Evolutionary conservation across 371 early-diverging fungal genomes (phyloP).

Genomic region (Mucor velutinosus): DNA sequence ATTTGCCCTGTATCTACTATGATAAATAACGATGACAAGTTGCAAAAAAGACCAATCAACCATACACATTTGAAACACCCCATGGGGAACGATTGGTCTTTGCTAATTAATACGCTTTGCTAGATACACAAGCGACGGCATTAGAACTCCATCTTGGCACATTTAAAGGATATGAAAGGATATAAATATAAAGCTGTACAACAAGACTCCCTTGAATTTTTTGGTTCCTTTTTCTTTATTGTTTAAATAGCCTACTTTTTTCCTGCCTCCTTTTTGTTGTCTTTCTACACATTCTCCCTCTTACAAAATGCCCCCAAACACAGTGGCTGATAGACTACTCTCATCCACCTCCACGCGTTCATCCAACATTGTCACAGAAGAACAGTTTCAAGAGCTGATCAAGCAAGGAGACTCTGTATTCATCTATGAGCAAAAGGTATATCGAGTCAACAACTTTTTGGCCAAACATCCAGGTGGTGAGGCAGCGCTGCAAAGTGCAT

Average conservation of each 20-base stretch:
- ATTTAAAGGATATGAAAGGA: neutral
- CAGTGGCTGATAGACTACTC: neutral
- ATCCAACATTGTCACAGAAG: slow-evolving; percentile 30
- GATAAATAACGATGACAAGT: neutral
- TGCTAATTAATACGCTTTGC: slow-evolving; percentile 7
- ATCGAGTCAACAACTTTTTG: slow-evolving; percentile 82
- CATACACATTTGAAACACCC: slow-evolving; percentile 11
- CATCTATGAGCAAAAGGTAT: slow-evolving; percentile 80
- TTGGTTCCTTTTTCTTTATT: slow-evolving; percentile 6
- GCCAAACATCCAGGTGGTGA: slow-evolving; percentile 92
- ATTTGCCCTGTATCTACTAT: neutral
- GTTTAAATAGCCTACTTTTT: slow-evolving; percentile 1
- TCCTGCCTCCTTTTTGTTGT: neutral
- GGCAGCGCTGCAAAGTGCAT: slow-evolving; percentile 79
- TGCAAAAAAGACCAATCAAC: slow-evolving; percentile 4
- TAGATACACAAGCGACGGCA: slow-evolving; percentile 9
- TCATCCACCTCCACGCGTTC: slow-evolving; percentile 8
- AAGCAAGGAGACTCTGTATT: slow-evolving; percentile 71
- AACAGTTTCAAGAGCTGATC: slow-evolving; percentile 48
- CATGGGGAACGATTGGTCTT: slow-evolving; percentile 8
- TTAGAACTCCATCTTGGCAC: slow-evolving; percentile 11
- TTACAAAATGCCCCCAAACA: slow-evolving; percentile 17
- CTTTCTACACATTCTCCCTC: neutral
- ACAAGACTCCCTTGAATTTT: slow-evolving; percentile 6
- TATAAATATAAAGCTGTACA: slow-evolving; percentile 8